These are phyloP conservation scores for Candida namnaoensis DNA, from an alignment of 805 yeast species.

Conservation along the genomic window DNA sequence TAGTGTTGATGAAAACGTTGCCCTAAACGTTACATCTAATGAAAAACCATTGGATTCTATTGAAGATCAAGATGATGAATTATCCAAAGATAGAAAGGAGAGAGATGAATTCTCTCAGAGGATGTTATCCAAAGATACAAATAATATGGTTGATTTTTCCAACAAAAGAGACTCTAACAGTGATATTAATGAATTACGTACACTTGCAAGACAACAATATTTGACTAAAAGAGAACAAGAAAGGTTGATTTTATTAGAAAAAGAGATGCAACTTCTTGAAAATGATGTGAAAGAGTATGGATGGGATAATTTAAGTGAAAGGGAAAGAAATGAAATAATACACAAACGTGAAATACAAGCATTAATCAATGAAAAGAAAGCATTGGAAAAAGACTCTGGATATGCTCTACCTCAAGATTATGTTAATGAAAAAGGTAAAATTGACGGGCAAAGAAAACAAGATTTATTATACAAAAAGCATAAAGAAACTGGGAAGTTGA, in stretches of 20 bases:
- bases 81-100: conserved; percentile 21
- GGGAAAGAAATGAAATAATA: conserved; percentile 42
- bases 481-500: conserved; percentile 27
- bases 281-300: conserved; percentile 41
- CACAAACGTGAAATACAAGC: conserved; percentile 41
- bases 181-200: conserved; percentile 28
- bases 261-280: conserved; percentile 41
- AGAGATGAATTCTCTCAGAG: conserved; percentile 22
- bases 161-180: conserved; percentile 6
- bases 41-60: too few species aligned
- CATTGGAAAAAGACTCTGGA: conserved; percentile 21
- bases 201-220: conserved; percentile 40
- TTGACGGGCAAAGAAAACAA: conserved; percentile 47
- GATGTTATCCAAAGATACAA: conserved; percentile 10
- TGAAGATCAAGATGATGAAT: conserved; percentile 29
- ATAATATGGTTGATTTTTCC: conserved; percentile 3
- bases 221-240: conserved; percentile 39
- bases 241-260: conserved; percentile 30
- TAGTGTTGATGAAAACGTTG: conserved; percentile 23
- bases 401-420: conserved; percentile 53
- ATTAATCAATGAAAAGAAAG: conserved; percentile 31
- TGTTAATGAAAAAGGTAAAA: conserved; percentile 38
- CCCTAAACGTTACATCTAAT: too few species aligned
- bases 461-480: conserved; percentile 33
- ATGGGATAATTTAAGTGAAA: conserved; percentile 39